Percentiles rank a stretch among this genome's conserved stretches.
Evolutionary conservation across 225 moss, liverwort and hornwort genomes (phyloP).

Genomic region (Lunularia cruciata): DNA sequence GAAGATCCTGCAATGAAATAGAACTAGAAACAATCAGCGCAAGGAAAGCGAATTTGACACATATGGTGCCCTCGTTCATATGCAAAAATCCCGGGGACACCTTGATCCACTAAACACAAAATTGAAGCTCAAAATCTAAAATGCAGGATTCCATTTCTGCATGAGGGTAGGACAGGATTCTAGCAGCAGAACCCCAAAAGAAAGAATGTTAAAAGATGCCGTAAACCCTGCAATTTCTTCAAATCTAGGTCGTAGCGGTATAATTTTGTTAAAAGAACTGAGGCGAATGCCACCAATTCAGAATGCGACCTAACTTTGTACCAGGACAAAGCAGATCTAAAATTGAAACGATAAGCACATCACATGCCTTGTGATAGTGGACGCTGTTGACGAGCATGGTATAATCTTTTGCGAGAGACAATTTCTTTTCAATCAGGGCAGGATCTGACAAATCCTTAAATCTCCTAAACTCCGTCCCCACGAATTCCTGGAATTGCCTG

Average conservation of each 20-base stretch:
- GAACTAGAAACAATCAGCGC: not conserved
- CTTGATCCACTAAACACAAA: not conserved
- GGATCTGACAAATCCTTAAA: slow-evolving; percentile 49
- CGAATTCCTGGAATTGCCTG: slow-evolving; percentile 49
- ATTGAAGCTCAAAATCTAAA: too few species aligned
- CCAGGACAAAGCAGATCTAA: too few species aligned
- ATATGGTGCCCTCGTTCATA: too few species aligned
- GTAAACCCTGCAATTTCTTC: too few species aligned
- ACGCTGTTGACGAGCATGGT: slow-evolving; percentile 73
- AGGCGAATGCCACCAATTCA: not conserved
- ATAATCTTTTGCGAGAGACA: slow-evolving; percentile 69
- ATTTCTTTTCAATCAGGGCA: slow-evolving; percentile 37
- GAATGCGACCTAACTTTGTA: not conserved
- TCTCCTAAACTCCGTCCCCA: slow-evolving; percentile 55
- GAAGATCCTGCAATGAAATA: slow-evolving; percentile 79
- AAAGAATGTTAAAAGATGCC: too few species aligned
- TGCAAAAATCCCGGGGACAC: too few species aligned
- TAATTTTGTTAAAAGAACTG: not conserved
- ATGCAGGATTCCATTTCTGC: not conserved
- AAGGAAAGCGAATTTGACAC: too few species aligned
- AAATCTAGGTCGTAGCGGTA: not conserved
- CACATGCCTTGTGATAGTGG: slow-evolving; percentile 74
- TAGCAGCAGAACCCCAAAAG: too few species aligned
- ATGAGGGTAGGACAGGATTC: too few species aligned
- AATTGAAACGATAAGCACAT: not conserved